Evolutionary conservation across 805 yeast genomes (phyloP).

Genomic region (Yarrowia divulgata): DNA sequence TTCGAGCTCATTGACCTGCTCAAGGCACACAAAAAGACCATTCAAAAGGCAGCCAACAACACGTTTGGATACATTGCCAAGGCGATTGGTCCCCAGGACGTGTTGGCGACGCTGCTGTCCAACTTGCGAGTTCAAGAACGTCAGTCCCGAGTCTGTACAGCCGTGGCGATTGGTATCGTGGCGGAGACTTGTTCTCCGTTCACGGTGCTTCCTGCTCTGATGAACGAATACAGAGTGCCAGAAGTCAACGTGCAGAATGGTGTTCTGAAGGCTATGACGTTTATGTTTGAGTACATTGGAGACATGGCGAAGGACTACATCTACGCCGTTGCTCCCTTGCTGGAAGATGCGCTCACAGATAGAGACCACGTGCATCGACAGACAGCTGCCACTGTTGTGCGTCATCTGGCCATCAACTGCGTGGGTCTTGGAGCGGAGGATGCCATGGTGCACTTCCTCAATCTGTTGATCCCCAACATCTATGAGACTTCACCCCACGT

Average conservation of each 20-base stretch:
- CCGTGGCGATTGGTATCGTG: conserved; percentile 96
- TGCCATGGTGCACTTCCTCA: conserved; percentile 81
- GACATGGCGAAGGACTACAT: conserved; percentile 81
- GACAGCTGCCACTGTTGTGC: conserved; percentile 88
- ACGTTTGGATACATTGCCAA: conserved; percentile 91
- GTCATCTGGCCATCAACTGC: conserved; percentile 81
- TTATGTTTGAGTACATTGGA: conserved; percentile 90
- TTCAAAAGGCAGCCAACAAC: conserved; percentile 82
- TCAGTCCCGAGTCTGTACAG: conserved; percentile 94
- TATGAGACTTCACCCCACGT: conserved; percentile 97
- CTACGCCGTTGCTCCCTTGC: conserved; percentile 75
- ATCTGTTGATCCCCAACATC: conserved; percentile 84
- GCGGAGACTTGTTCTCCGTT: conserved; percentile 93
- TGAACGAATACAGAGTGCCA: conserved; percentile 94
- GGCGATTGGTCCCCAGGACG: conserved; percentile 96
- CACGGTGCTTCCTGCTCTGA: conserved; percentile 89
- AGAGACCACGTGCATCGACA: conserved; percentile 93
- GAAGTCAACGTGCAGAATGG: conserved; percentile 95
- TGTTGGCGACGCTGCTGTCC: conserved; percentile 79
- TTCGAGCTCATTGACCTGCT: conserved; percentile 89
- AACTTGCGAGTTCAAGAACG: conserved; percentile 93
- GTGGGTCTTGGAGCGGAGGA: conserved; percentile 79
- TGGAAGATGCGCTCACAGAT: conserved; percentile 90
- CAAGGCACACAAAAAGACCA: conserved; percentile 76
- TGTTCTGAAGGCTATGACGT: conserved; percentile 86